These are phyloP conservation scores for Ustanciosporium gigantosporum DNA, from an alignment of 1,284 basidiomycete genomes.

Conservation along the genomic window DNA sequence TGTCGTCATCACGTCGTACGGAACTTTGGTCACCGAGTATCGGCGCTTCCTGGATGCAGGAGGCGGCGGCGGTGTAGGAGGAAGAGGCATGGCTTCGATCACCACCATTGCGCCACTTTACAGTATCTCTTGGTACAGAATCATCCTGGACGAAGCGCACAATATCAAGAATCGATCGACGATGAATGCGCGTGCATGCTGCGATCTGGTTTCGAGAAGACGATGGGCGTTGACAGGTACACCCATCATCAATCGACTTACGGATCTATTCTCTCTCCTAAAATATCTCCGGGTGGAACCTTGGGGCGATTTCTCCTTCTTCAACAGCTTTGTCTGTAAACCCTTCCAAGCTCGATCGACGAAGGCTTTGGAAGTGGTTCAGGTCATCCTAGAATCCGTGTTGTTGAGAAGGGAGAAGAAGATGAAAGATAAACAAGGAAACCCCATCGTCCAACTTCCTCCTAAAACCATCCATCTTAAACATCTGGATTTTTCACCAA, in stretches of 20 bases:
- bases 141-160: slow-evolving; percentile 80
- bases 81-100: background rate
- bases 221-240: slow-evolving; percentile 94
- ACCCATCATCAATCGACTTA: slow-evolving; percentile 88
- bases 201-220: slow-evolving; percentile 75
- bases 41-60: slow-evolving; percentile 38
- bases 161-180: slow-evolving; percentile 90
- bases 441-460: slow-evolving; percentile 85
- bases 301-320: slow-evolving; percentile 67
- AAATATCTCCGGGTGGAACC: slow-evolving; percentile 82
- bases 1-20: slow-evolving; percentile 88
- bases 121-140: slow-evolving; percentile 53
- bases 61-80: slow-evolving; percentile 6
- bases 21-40: slow-evolving; percentile 62
- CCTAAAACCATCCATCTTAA: slow-evolving; percentile 71
- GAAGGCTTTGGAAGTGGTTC: slow-evolving; percentile 56
- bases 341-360: slow-evolving; percentile 56
- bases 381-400: slow-evolving; percentile 63
- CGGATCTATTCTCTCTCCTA: slow-evolving; percentile 73
- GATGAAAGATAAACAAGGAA: slow-evolving; percentile 83
- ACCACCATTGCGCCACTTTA: slow-evolving; percentile 44
- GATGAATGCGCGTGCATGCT: slow-evolving; percentile 86
- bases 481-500: slow-evolving; percentile 38
- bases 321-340: slow-evolving; percentile 58
- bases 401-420: slow-evolving; percentile 86